A percentile compares a stretch with the other conserved stretches of the same genome.
These are phyloP conservation scores for Mycena filopes DNA, from an alignment of 768 basidiomycete species.

Conservation along the genomic window DNA sequence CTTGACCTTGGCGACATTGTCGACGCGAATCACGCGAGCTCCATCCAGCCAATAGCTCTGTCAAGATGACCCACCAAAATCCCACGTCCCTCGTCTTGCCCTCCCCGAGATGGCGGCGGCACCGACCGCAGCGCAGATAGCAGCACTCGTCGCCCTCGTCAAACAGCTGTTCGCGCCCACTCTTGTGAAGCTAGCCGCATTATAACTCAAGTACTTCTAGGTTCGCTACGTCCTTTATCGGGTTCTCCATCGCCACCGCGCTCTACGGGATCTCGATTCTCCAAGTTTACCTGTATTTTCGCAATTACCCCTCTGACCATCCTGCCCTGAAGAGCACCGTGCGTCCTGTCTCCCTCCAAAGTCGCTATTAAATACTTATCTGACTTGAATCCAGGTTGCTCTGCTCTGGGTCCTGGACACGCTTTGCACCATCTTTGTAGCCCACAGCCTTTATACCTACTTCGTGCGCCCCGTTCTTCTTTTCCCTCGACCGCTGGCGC, in stretches of 20 bases:
- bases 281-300: conserved; percentile 24
- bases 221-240: no score
- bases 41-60: no score
- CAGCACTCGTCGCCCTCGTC: conserved; percentile 15
- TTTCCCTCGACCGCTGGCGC: neutral
- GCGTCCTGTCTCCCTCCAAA: neutral
- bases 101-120: conserved; percentile 15
- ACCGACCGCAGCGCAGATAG: conserved; percentile 21
- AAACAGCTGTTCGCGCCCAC: conserved; percentile 28
- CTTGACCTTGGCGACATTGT: no score
- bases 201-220: no score
- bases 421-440: conserved; percentile 25
- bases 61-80: no score
- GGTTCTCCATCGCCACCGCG: conserved; percentile 24
- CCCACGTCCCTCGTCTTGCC: neutral
- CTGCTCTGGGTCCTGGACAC: conserved; percentile 24
- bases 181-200: no score
- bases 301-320: conserved; percentile 23
- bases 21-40: no score
- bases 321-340: conserved; percentile 13
- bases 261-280: conserved; percentile 24
- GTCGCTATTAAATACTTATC: neutral
- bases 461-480: conserved; percentile 17
- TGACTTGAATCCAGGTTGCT: conserved; percentile 11
- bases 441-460: conserved; percentile 23